Percentiles rank a stretch among this genome's conserved stretches.
Evolutionary conservation across 2,329 filamentous ascomycete genomes (phyloP).

Genomic region (Xylariaceae sp.): DNA sequence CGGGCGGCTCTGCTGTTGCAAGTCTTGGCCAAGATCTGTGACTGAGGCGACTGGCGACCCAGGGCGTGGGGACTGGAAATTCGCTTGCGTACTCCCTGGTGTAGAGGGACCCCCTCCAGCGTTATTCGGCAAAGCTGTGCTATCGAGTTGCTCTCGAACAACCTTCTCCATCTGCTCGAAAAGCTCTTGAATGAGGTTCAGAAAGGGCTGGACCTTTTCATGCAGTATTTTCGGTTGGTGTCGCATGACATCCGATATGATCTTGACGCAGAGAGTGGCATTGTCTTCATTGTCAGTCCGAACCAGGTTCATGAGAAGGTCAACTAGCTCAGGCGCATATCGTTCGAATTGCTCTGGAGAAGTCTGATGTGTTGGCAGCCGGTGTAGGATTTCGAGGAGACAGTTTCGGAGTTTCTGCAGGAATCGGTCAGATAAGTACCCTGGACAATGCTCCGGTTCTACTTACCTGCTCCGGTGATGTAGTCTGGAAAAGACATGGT

Average conservation of each 20-base stretch:
- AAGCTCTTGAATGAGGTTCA: constrained; percentile 89
- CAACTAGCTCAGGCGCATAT: constrained; percentile 83
- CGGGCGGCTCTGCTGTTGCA: constrained; percentile 75
- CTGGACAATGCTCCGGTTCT: not conserved
- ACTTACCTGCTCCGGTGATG: constrained; percentile 79
- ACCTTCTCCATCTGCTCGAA: constrained; percentile 94
- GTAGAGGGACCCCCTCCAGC: constrained; percentile 63
- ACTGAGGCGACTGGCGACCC: constrained; percentile 83
- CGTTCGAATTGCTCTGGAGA: constrained; percentile 79
- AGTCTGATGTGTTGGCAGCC: constrained; percentile 66
- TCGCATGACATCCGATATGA: constrained; percentile 92
- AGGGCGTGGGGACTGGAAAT: constrained; percentile 82
- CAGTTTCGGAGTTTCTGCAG: constrained; percentile 81
- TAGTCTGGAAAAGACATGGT: constrained; percentile 85
- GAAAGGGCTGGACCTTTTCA: constrained; percentile 80
- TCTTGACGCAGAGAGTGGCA: constrained; percentile 96
- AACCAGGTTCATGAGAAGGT: constrained; percentile 84
- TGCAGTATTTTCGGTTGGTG: constrained; percentile 80
- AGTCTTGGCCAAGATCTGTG: constrained; percentile 74
- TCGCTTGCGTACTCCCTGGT: constrained; percentile 59
- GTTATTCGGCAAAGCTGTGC: constrained; percentile 52
- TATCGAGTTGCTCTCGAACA: constrained; percentile 93
- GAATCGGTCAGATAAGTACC: constrained; percentile 14
- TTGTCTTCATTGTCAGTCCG: constrained; percentile 97
- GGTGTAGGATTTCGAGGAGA: constrained; percentile 89